phyloP scores from a whole-genome alignment of 768 basidiomycete species.

The Boletus edulis region DNA sequence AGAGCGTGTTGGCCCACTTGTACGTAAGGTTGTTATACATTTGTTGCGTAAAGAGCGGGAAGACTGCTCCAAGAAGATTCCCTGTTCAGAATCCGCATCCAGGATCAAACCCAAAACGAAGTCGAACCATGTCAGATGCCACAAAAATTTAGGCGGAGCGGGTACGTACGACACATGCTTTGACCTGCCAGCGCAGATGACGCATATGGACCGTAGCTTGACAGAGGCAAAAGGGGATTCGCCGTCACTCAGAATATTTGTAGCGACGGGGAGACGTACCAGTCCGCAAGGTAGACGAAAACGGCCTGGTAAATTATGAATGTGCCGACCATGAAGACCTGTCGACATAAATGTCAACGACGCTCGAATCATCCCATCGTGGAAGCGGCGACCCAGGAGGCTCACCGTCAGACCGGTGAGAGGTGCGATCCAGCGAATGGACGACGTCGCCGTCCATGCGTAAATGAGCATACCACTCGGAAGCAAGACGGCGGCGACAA shows the following conservation, averaged over 20 bases:
- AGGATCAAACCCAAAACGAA: conserved; percentile 15
- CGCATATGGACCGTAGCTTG: conserved; percentile 57
- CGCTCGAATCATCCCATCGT: background rate
- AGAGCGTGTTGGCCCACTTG: conserved; percentile 59
- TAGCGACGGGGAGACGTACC: conserved; percentile 34
- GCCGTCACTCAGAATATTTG: background rate
- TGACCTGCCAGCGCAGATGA: conserved; percentile 70
- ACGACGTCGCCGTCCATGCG: conserved; percentile 59
- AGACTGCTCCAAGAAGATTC: conserved; percentile 48
- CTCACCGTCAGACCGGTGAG: conserved; percentile 27
- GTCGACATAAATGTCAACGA: conserved; percentile 4
- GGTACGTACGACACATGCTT: conserved; percentile 50
- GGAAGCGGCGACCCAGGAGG: background rate
- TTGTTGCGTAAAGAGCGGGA: conserved; percentile 60
- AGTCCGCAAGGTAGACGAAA: conserved; percentile 64
- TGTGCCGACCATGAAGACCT: conserved; percentile 50
- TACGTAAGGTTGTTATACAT: conserved; percentile 58
- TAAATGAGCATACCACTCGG: conserved; percentile 70
- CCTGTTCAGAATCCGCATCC: conserved; percentile 30
- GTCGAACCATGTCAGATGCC: conserved; percentile 11
- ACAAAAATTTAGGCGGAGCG: background rate
- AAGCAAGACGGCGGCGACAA: conserved; percentile 50
- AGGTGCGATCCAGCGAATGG: conserved; percentile 57
- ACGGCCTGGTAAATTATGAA: conserved; percentile 58
- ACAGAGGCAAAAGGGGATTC: background rate